Evolutionary conservation across 257 asterid species (phyloP).

Genomic region (Capsicum pubescens): DNA sequence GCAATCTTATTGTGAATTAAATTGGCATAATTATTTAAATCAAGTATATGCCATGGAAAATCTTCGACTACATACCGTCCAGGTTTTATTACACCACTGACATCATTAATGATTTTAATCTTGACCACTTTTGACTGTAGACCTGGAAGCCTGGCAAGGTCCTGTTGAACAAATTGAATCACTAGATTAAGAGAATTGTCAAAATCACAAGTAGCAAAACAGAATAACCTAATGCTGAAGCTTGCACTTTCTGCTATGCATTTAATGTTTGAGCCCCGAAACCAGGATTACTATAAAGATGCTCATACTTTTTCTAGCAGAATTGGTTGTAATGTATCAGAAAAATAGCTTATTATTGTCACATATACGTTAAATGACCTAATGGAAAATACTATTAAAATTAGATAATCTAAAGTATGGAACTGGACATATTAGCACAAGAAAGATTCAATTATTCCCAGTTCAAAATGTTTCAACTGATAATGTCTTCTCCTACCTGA

Average conservation of each 20-base stretch:
- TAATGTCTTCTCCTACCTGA: background rate
- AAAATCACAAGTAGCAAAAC: constrained; percentile 10
- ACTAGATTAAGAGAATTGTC: background rate
- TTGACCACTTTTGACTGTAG: constrained; percentile 50
- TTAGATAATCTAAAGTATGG: background rate
- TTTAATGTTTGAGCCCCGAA: constrained; percentile 2
- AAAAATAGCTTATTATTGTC: constrained; percentile 8
- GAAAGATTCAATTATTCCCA: background rate
- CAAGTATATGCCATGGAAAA: background rate
- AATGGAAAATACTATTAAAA: background rate
- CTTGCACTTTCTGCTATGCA: constrained; percentile 1
- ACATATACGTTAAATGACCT: background rate
- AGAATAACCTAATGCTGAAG: constrained; percentile 18
- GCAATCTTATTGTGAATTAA: background rate
- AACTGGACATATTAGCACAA: constrained; percentile 6
- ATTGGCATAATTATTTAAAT: background rate
- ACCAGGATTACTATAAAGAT: constrained; percentile 15
- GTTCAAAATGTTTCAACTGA: background rate
- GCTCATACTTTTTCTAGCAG: background rate
- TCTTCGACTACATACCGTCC: constrained; percentile 51
- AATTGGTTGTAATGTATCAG: background rate
- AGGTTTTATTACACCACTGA: constrained; percentile 65
- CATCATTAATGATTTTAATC: constrained; percentile 53
- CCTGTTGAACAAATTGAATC: constrained; percentile 43
- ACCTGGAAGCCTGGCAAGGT: constrained; percentile 56